A percentile compares a stretch with the other conserved stretches of the same genome.
Conservation (phyloP, 2,329 filamentous ascomycete genomes). For the Clarireedia monteithiana region DNA sequence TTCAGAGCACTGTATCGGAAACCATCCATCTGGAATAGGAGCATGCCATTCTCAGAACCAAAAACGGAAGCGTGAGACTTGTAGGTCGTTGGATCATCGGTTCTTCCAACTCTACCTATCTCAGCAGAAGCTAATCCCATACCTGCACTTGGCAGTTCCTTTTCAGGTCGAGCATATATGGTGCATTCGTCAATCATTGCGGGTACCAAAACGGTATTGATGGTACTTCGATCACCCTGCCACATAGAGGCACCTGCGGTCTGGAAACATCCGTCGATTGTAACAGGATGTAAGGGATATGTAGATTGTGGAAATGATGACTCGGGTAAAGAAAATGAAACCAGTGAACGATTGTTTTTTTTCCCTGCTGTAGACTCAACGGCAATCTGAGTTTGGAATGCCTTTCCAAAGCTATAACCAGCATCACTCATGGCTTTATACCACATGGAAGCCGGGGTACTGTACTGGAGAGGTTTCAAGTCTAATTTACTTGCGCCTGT, state of each 20-base stretch:
- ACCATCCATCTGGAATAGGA: conserved; percentile 19
- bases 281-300: conserved; percentile 30
- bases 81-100: conserved; percentile 9
- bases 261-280: conserved; percentile 28
- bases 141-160: conserved; percentile 1
- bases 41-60: conserved; percentile 13
- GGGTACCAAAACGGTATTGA: conserved; percentile 15
- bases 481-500: neutral
- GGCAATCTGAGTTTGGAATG: neutral
- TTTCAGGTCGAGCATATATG: conserved; percentile 13
- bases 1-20: conserved; percentile 14
- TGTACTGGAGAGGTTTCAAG: neutral
- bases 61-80: conserved; percentile 10
- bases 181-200: conserved; percentile 19
- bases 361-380: neutral
- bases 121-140: conserved; percentile 7
- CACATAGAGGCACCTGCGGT: conserved; percentile 19
- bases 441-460: neutral
- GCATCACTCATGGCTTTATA: neutral
- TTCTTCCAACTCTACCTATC: conserved; percentile 7
- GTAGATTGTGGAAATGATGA: conserved; percentile 21
- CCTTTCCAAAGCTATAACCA: neutral
- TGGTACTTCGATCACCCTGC: conserved; percentile 16
- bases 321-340: neutral
- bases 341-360: neutral